Percentiles rank a stretch among this genome's conserved stretches.
These are phyloP conservation scores for Plenodomus lindquistii DNA, from an alignment of 2,329 filamentous ascomycete species.

Conservation along the genomic window DNA sequence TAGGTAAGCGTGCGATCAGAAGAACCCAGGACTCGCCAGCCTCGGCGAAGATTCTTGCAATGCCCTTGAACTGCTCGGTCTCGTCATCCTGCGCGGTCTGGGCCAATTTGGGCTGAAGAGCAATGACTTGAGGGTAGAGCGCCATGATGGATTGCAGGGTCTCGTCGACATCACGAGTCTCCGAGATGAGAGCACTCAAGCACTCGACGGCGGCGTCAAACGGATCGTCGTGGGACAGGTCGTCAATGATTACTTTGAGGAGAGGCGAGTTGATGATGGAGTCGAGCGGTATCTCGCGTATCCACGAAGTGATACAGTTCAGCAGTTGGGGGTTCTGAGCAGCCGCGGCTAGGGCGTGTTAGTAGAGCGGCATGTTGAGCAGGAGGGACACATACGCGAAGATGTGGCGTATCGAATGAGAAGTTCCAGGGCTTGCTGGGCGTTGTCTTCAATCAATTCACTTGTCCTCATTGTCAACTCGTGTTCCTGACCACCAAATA, in stretches of 20 bases:
- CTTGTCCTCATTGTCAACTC: constrained; percentile 83
- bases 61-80: constrained; percentile 79
- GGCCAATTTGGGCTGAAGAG: constrained; percentile 74
- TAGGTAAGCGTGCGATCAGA: constrained; percentile 81
- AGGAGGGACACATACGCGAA: constrained; percentile 67
- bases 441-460: constrained; percentile 90
- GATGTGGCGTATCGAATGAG: constrained; percentile 90
- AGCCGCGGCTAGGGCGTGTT: constrained; percentile 59
- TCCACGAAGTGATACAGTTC: constrained; percentile 95
- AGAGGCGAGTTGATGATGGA: constrained; percentile 85
- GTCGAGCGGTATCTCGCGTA: constrained; percentile 84
- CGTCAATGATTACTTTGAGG: constrained; percentile 77
- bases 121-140: constrained; percentile 79
- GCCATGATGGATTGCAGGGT: constrained; percentile 78
- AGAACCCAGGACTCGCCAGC: constrained; percentile 95
- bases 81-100: constrained; percentile 80
- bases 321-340: constrained; percentile 87
- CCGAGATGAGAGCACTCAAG: constrained; percentile 85
- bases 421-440: constrained; percentile 81
- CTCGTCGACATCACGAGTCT: constrained; percentile 93
- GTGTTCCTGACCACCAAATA: constrained; percentile 73
- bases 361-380: constrained; percentile 5
- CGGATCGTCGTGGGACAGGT: constrained; percentile 73
- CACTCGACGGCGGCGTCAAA: constrained; percentile 91
- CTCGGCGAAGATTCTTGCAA: constrained; percentile 89